Percentiles rank a stretch among this genome's conserved stretches.
Conservation (phyloP, 1,284 basidiomycete genomes). For the Naganishia sp. region DNA sequence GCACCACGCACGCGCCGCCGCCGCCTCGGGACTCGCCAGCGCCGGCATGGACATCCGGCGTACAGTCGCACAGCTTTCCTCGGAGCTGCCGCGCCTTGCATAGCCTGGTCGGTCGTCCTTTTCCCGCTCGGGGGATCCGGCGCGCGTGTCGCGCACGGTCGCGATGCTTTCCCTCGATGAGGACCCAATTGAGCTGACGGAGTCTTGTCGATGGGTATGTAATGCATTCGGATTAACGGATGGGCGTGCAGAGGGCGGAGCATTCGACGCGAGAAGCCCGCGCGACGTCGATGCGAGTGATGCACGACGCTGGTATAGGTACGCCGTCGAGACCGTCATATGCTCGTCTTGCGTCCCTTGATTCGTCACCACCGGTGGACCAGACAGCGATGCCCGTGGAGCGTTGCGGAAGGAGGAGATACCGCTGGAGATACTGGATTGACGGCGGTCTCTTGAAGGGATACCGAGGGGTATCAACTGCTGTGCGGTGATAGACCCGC, state of each 20-base stretch:
- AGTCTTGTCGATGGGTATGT: not conserved
- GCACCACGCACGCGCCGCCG: not conserved
- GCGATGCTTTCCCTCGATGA: constrained; percentile 20
- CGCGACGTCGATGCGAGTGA: constrained; percentile 23
- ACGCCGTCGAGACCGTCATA: constrained; percentile 22
- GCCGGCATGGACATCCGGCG: constrained; percentile 24
- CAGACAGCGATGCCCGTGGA: constrained; percentile 4
- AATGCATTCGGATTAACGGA: not conserved
- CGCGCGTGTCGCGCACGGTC: constrained; percentile 18
- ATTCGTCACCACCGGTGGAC: constrained; percentile 8
- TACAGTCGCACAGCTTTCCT: constrained; percentile 6
- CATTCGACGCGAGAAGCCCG: constrained; percentile 9
- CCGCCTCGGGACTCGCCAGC: constrained; percentile 8
- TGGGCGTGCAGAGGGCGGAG: not conserved
- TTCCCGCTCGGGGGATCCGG: no score
- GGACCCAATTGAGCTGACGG: constrained; percentile 1
- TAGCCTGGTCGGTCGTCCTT: no score
- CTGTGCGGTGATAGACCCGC: constrained; percentile 5
- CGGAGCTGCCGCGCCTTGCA: constrained; percentile 3
- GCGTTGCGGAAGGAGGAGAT: constrained; percentile 11
- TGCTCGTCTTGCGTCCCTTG: constrained; percentile 15
- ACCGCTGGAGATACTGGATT: constrained; percentile 2
- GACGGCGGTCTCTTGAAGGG: constrained; percentile 5
- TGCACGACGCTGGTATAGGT: constrained; percentile 19
- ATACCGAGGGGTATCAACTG: not conserved